phyloP scores from a whole-genome alignment of 106 monocot species.

The Alisma plantagoaquatica region DNA sequence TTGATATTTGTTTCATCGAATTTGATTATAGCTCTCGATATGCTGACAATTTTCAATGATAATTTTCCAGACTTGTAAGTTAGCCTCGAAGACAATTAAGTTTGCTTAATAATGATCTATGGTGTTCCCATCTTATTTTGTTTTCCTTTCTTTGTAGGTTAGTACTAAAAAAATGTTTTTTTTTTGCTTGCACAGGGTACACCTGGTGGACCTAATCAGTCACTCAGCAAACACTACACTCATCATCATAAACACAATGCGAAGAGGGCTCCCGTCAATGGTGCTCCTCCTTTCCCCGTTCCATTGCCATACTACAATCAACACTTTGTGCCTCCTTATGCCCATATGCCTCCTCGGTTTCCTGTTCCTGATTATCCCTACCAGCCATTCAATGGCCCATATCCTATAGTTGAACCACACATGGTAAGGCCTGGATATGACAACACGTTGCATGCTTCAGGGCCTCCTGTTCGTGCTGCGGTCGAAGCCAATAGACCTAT shows the following conservation, averaged over 20 bases:
- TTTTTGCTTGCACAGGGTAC: too few species aligned
- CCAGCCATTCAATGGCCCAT: slow-evolving; percentile 40
- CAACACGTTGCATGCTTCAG: slow-evolving; percentile 28
- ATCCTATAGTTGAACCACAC: slow-evolving; percentile 39
- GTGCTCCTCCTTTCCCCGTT: slow-evolving; percentile 35
- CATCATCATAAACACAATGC: slow-evolving; percentile 33
- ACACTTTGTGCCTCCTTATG: slow-evolving; percentile 37
- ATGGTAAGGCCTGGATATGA: slow-evolving; percentile 42
- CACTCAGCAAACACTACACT: slow-evolving; percentile 38
- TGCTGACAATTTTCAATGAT: too few species aligned
- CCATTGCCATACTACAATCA: slow-evolving; percentile 45
- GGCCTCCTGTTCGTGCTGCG: slow-evolving; percentile 31
- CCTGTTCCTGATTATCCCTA: slow-evolving; percentile 56
- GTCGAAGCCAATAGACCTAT: slow-evolving; percentile 27
- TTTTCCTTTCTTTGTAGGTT: too few species aligned
- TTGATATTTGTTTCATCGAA: too few species aligned
- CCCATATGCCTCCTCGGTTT: slow-evolving; percentile 31
- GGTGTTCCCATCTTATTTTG: too few species aligned
- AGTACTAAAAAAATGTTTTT: too few species aligned
- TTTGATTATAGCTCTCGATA: too few species aligned
- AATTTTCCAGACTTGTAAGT: too few species aligned
- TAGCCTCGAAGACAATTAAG: too few species aligned
- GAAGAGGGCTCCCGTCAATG: slow-evolving; percentile 37
- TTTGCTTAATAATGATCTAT: too few species aligned
- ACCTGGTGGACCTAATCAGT: slow-evolving; percentile 36